Evolutionary conservation across 495 filamentous ascomycete genomes (phyloP), one percentile per base, ranked within the genome.

Genomic region (Lindgomyces ingoldianus): DNA sequence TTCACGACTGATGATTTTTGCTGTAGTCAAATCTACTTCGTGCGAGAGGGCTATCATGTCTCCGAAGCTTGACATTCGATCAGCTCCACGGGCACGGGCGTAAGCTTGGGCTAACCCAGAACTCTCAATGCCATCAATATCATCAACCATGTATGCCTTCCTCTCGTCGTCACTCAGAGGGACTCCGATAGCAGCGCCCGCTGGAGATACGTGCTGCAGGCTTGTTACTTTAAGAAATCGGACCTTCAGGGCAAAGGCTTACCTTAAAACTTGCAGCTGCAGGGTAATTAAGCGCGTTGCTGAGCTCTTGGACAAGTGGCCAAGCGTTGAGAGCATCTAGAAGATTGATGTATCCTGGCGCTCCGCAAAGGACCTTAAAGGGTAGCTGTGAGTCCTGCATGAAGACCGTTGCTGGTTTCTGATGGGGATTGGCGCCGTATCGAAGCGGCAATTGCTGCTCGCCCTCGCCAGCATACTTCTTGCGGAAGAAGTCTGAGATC

Each of bases 61-160:
- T 50, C 94, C 94, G 74, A 98, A 97, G 76, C 89, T 93, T 77
- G 89, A 92, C 93, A 98, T 97, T 70, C 94, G 88, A 78, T 98
- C 94, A 19, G 93, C 91, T 63, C 94, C 94, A 69, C 94, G 83
- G 60, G 94, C 94, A 72, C 94, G 89, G 27, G 94, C 94, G 68
- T 98, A 98, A 26, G 94, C 94, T 77, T 93, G 91, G 39, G 94
- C 94, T 27, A 98, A 85, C 16, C 80, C 82, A 16, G 93, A 97
- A 22, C 84, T 83, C 74, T 94, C 89, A 49, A 98, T 83, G 54
- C 87, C 91, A 55, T 87, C 85, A 71, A 98, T 93, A 74, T 97
- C 95, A 64, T 96, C 91, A 27, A 98, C 95, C 85, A 98, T 96
- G 80, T 94, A 98, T 26, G 97, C 93, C 80, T 95, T 93, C 78